Evolutionary conservation across 2,329 filamentous ascomycete species (phyloP).

Genomic region (Aspergillus sp.): DNA sequence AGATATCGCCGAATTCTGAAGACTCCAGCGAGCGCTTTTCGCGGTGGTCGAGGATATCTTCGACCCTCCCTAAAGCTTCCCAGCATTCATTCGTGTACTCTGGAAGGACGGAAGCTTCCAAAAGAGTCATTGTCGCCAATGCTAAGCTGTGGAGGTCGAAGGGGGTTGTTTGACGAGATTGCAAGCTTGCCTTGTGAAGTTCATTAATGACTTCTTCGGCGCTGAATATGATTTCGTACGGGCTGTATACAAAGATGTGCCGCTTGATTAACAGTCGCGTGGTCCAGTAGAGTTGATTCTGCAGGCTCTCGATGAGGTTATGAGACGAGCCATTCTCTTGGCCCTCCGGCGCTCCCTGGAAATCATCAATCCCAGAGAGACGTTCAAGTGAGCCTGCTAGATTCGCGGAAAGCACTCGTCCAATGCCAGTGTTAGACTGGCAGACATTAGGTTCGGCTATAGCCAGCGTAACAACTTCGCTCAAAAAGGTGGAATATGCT

Average conservation of each 20-base stretch:
- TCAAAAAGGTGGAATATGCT: constrained; percentile 40
- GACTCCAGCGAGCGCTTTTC: constrained; percentile 30
- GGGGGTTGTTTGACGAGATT: constrained; percentile 34
- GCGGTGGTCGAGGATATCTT: constrained; percentile 49
- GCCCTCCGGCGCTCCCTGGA: constrained; percentile 29
- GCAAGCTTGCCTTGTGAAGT: constrained; percentile 34
- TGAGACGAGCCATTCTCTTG: constrained; percentile 25
- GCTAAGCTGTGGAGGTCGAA: constrained; percentile 44
- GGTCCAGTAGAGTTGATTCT: constrained; percentile 44
- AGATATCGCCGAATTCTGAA: constrained; percentile 40
- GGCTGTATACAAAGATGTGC: constrained; percentile 42
- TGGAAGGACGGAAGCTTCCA: constrained; percentile 43
- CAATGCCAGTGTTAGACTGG: constrained; percentile 36
- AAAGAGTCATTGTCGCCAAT: constrained; percentile 42
- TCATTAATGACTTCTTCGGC: constrained; percentile 42
- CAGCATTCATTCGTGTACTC: constrained; percentile 40
- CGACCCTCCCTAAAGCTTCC: constrained; percentile 50
- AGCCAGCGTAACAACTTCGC: constrained; percentile 37
- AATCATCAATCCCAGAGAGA: constrained; percentile 36
- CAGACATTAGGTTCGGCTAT: constrained; percentile 35
- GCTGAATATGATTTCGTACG: constrained; percentile 42
- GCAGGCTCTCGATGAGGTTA: constrained; percentile 37
- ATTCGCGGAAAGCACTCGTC: constrained; percentile 37
- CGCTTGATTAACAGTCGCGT: constrained; percentile 43
- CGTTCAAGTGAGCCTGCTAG: constrained; percentile 39